Evolutionary conservation across 192 early-diverging fungal species (phyloP), one percentile per base, ranked within the genome.

Genomic region (Ambispora gerdemannii): DNA sequence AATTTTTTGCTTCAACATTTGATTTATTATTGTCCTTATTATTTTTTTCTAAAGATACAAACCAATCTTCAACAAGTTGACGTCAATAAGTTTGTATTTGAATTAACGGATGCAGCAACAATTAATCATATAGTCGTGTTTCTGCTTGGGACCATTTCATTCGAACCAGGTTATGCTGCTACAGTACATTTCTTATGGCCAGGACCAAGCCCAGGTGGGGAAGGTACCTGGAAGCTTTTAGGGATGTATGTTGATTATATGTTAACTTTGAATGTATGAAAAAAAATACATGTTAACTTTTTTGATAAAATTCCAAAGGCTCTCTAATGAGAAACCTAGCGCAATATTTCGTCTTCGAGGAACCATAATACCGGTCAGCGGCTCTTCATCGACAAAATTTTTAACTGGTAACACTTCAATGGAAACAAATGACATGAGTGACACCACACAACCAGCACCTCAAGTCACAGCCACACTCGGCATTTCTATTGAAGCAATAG

Each of bases 101-200:
- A 94, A 74, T 80, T 98, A 19, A 80, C 87, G 1, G 92, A 96
- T 55, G 90, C 94, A 1, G 82, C 84, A 67, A 82, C 77, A 60
- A 92, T 96, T 80, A 98, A 98, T 80, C 96, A 98, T 80, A 88
- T 97, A 34, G 93, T 95, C 3, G 94, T 96, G 36, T 98, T 98
- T 72, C 77, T 96, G 34, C 86, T 93, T 3, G 96, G 94, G 2
- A 88, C 85, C 1, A 72, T 86, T 27, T 91, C 95, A 2, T 96
- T 98, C 72, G 92, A 95, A 63, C 82, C 89, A 11, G 94, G 94
- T 1, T 93, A 79, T 77, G 96, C 90, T 3, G 96, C 96, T 13
- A 96, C 96, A 0, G 96, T 96, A 17, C 96, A 98, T 75, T 83
- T 97, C 27, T 72, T 92, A n/a, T 94, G 93, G 92, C 92, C 87